These are phyloP conservation scores for Magnaporthiopsis rhizophila DNA, from an alignment of 2,329 filamentous ascomycete genomes.

Conservation along the genomic window DNA sequence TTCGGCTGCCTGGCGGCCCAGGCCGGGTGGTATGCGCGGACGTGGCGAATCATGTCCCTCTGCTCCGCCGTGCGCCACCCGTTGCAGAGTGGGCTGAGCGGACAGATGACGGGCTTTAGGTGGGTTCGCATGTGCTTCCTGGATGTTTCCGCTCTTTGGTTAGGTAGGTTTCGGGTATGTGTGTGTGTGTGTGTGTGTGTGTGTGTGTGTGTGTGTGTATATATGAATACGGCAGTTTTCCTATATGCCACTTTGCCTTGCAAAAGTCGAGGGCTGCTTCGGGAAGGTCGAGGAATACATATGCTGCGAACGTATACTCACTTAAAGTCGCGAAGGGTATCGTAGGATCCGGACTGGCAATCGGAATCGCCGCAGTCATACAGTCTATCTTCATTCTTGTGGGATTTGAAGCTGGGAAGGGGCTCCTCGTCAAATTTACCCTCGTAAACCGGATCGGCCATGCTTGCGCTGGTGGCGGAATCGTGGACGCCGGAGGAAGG, in stretches of 20 bases:
- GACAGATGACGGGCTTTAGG: conserved; percentile 3
- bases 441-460: neutral
- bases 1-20: neutral
- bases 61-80: neutral
- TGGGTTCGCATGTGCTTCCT: conserved; percentile 1
- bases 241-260: no score
- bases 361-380: neutral
- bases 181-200: no score
- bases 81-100: neutral
- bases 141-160: no score
- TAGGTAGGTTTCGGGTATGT: neutral
- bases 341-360: neutral
- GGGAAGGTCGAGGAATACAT: no score
- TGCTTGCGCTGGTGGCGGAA: neutral
- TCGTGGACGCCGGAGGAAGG: no score
- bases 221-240: no score
- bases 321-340: neutral
- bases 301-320: neutral
- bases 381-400: neutral
- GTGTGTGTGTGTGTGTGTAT: no score
- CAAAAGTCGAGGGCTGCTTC: no score
- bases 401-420: neutral
- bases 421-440: neutral
- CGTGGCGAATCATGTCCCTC: conserved; percentile 3
- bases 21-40: neutral